Conservation (phyloP, 495 filamentous ascomycete genomes). For the Penicillium simplicissimum region DNA sequence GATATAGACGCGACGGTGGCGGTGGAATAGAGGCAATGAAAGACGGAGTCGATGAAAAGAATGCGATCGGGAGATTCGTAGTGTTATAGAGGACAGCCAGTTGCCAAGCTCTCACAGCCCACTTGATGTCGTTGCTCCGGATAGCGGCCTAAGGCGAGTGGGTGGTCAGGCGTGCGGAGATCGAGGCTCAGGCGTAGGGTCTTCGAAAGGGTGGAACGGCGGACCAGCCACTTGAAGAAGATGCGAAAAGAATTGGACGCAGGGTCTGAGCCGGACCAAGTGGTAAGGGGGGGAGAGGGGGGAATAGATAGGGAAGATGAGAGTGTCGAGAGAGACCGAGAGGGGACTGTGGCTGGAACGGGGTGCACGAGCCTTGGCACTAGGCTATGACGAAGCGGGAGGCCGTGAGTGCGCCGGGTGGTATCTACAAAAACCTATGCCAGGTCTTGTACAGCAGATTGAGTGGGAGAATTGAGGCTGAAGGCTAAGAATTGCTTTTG, state of each 20-base stretch:
- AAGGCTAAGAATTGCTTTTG: not conserved
- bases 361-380: constrained; percentile 32
- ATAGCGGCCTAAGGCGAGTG: constrained; percentile 24
- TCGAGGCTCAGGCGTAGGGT: constrained; percentile 4
- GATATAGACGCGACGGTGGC: constrained; percentile 21
- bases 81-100: constrained; percentile 12
- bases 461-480: not conserved
- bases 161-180: constrained; percentile 11
- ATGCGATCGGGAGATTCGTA: constrained; percentile 17
- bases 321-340: constrained; percentile 21
- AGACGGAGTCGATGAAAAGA: constrained; percentile 10
- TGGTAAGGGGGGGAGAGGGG: not conserved
- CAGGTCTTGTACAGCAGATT: not conserved
- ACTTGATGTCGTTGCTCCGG: constrained; percentile 16
- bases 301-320: constrained; percentile 6
- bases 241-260: constrained; percentile 8
- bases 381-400: constrained; percentile 30
- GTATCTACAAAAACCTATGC: not conserved
- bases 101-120: constrained; percentile 32
- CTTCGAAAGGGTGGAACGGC: constrained; percentile 5
- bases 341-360: constrained; percentile 35
- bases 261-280: not conserved
- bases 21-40: constrained; percentile 1
- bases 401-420: not conserved
- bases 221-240: constrained; percentile 11